Base-by-base conservation (phyloP, 257 asterid genomes). In the Ligustrum vulgare region DNA sequence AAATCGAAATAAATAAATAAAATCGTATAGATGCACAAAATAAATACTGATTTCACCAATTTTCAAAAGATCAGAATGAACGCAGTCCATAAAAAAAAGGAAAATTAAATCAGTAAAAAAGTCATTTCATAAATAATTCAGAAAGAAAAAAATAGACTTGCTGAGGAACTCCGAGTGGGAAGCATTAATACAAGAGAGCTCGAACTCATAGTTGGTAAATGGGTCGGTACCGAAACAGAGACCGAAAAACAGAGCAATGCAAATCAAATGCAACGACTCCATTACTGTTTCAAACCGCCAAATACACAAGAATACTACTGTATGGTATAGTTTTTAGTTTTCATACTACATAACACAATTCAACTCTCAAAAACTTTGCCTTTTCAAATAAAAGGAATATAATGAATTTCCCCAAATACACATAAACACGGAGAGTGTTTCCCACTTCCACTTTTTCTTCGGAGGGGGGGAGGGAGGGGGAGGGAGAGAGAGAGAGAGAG, bases 101-200 rank as follows among this genome's bases (percentile, higher is more conserved):
- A 54, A 33, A 33, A 4, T 0, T 2, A 63, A 3, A 35, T 51
- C 31, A 3, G 23, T 16, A 13, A 25, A 41, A 11, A 22, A 58
- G 7, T 22, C 67, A 60, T 25, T 28, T 28, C 31, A 28, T 28
- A 28, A 28, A 0, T 28, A 1, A 60, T 60, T 25, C 33, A 23
- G 12, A 8, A 3, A 60, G 18, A 4, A 9, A 3, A 9, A 23
- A n/a, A 6, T 6, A 3, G 67, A 60, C 99, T 97, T 89, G 97
- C 76, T 95, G 99, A 70, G 98, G 94, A 82, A 92, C 89, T 28
- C 99, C 98, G 91, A 89, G 85, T 89, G 96, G 93, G 97, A 89
- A 72, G 82, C 97, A 49, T 90, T 91, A 49, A 87, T 83, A 81
- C 91, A 94, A 4, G 98, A 87, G 73, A 85, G 56, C 66, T 84